Evolutionary conservation across 148 eudicot genomes (phyloP), one percentile per base, ranked within the genome.

Genomic region (Silene conica): DNA sequence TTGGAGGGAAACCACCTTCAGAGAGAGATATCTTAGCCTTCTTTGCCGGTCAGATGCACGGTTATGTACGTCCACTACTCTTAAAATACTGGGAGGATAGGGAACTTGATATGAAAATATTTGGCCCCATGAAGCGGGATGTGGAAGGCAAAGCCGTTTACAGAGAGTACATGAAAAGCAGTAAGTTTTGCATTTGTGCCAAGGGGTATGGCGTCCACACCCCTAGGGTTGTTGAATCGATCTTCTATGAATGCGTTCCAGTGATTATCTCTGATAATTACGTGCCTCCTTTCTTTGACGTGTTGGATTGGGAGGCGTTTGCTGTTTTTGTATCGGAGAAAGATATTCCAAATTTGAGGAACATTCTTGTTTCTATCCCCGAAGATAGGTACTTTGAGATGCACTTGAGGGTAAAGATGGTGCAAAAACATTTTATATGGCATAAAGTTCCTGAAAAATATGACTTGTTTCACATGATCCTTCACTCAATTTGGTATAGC

Each of bases 401-500:
- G 97, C 91, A 86, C 70, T 79, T 73, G 22, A 82, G 86, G 66
- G 78, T 89, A 10, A 83, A 77, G 77, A 77, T 77, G 81, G 88
- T 88, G 76, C 88, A 86, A 71, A 76, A 65, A 23, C 92, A 89
- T 82, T 92, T 92, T 57, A 63, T 88, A 8, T 92, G 97, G 95
- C 86, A 89, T 74, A 85, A 85, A 76, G 63, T 76, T 50, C 89
- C 95, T 0, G 82, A 76, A 76, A 92, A 89, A 79, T 89, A 89
- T 68, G 97, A 92, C 70, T 82, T 91, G 80, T 91, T 91, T 81
- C 89, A 91, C 62, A 89, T 89, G 94, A 84, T 80, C 75, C 97
- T 92, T 85, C 97, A 92, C 77, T 92, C 95, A 14, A 74, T 92
- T 65, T 89, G 97, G 97, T 88, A 81, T 73, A 92, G 74, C 79